These are phyloP conservation scores for Alternaria panax DNA, from an alignment of 2,329 filamentous ascomycete genomes.

Conservation along the genomic window DNA sequence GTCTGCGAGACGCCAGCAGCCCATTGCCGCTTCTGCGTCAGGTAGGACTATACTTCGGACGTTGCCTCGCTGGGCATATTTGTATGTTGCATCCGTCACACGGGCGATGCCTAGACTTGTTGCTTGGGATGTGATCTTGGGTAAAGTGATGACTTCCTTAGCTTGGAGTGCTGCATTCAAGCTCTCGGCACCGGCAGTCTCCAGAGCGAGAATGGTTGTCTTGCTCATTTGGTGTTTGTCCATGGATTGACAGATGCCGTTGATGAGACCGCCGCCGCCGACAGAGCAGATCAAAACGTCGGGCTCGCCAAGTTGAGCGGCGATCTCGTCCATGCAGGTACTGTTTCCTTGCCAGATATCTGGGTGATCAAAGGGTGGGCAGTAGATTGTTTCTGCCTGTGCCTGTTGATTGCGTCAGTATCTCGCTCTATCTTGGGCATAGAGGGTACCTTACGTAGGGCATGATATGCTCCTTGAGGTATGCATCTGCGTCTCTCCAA, in stretches of 20 bases:
- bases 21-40: conserved; percentile 81
- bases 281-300: conserved; percentile 79
- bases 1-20: conserved; percentile 77
- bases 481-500: conserved; percentile 73
- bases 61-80: conserved; percentile 64
- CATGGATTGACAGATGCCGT: conserved; percentile 76
- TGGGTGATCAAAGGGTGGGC: conserved; percentile 73
- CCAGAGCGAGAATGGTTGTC: conserved; percentile 70
- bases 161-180: conserved; percentile 68
- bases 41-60: conserved; percentile 70
- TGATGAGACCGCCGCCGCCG: conserved; percentile 81
- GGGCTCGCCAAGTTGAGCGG: conserved; percentile 56
- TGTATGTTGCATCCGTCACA: conserved; percentile 73
- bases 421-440: not conserved
- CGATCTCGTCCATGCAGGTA: conserved; percentile 64
- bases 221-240: conserved; percentile 52
- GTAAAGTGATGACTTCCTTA: conserved; percentile 66
- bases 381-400: conserved; percentile 61
- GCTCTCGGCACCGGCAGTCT: conserved; percentile 77
- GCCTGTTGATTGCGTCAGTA: conserved; percentile 38
- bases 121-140: conserved; percentile 77
- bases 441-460: conserved; percentile 35
- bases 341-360: conserved; percentile 72
- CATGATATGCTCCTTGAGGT: conserved; percentile 67
- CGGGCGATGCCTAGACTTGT: conserved; percentile 75